phyloP scores from a whole-genome alignment of 768 basidiomycete species.

The Hypholoma fasciculare region DNA sequence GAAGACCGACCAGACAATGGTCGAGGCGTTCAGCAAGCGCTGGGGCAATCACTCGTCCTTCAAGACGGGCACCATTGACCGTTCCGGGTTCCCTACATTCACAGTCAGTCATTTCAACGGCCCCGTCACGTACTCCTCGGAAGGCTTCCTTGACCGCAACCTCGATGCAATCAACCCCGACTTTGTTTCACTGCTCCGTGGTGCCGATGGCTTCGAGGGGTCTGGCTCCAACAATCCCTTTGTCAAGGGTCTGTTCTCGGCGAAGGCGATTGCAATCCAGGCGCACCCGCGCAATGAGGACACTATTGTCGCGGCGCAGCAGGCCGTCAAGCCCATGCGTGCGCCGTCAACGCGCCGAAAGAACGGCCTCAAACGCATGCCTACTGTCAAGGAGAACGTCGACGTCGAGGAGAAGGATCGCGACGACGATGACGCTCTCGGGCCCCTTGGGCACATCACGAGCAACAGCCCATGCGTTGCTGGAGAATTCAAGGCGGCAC shows the following conservation, averaged over 20 bases:
- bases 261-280: constrained; percentile 87
- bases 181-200: constrained; percentile 87
- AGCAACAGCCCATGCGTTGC: constrained; percentile 67
- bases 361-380: constrained; percentile 64
- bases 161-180: constrained; percentile 90
- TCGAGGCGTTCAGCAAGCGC: constrained; percentile 90
- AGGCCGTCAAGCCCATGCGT: constrained; percentile 92
- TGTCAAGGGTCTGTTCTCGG: constrained; percentile 86
- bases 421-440: constrained; percentile 52
- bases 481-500: constrained; percentile 83
- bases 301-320: constrained; percentile 93
- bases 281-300: constrained; percentile 93
- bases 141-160: constrained; percentile 88
- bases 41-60: constrained; percentile 95
- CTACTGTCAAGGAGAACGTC: constrained; percentile 45
- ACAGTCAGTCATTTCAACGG: constrained; percentile 92
- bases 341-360: constrained; percentile 88
- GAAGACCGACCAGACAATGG: constrained; percentile 93
- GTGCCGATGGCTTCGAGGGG: constrained; percentile 63
- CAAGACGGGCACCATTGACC: constrained; percentile 75
- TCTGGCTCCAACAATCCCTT: constrained; percentile 89
- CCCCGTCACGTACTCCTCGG: constrained; percentile 88
- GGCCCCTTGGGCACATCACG: constrained; percentile 25
- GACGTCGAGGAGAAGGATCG: constrained; percentile 52
- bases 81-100: constrained; percentile 83